phyloP scores from a whole-genome alignment of 2,329 filamentous ascomycete genomes.

The Graphiopsis chlorocephala region DNA sequence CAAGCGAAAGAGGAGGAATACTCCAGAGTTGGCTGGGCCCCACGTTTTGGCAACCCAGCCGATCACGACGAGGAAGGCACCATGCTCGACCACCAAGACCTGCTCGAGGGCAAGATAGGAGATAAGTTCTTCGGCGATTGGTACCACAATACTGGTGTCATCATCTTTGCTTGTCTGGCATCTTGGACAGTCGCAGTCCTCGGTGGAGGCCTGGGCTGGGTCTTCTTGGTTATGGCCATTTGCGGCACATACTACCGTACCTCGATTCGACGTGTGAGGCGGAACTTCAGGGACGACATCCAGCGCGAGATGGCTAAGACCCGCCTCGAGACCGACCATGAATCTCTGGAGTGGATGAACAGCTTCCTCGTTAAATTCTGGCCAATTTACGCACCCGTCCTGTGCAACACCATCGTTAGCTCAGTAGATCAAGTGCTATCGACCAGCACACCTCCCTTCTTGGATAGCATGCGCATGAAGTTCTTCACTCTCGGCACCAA shows the following conservation, averaged over 20 bases:
- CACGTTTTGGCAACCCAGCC: conserved; percentile 71
- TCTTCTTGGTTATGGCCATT: conserved; percentile 86
- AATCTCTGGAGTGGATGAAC: conserved; percentile 98
- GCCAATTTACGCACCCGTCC: conserved; percentile 95
- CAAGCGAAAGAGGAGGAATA: conserved; percentile 31
- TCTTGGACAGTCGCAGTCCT: conserved; percentile 89
- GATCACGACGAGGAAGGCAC: conserved; percentile 56
- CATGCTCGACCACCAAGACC: conserved; percentile 82
- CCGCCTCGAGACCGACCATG: conserved; percentile 82
- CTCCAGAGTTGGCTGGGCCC: conserved; percentile 76
- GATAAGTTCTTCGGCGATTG: conserved; percentile 95
- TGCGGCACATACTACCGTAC: conserved; percentile 97
- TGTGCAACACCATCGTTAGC: conserved; percentile 87
- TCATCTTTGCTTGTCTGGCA: conserved; percentile 83
- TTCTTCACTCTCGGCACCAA: conserved; percentile 93
- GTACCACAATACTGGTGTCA: conserved; percentile 96
- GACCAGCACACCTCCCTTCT: conserved; percentile 83
- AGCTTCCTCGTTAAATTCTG: conserved; percentile 98
- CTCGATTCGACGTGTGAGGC: conserved; percentile 84
- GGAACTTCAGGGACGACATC: conserved; percentile 94
- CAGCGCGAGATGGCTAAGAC: conserved; percentile 83
- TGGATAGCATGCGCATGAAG: conserved; percentile 91
- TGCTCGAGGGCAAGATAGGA: conserved; percentile 76
- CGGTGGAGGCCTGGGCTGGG: conserved; percentile 88
- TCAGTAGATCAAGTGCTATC: conserved; percentile 95